Percentiles rank a stretch among this genome's conserved stretches.
Conservation (phyloP, 306 rosid species). For the Casuarina glauca region DNA sequence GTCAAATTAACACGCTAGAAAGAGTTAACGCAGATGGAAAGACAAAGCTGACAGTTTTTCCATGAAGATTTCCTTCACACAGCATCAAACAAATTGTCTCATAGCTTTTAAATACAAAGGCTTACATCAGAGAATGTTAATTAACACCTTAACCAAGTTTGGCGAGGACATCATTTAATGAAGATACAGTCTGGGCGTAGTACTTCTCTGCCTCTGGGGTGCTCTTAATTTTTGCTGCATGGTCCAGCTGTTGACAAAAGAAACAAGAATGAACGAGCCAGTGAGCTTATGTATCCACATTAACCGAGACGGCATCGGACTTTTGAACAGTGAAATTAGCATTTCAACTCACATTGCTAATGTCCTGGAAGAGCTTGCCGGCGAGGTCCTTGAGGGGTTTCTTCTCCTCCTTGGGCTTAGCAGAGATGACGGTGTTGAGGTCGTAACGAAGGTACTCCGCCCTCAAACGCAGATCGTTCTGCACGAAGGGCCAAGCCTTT, state of each 20-base stretch:
- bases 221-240: conserved; percentile 95
- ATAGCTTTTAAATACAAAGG: conserved; percentile 36
- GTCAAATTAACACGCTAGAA: neutral
- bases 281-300: neutral
- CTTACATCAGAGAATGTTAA: conserved; percentile 48
- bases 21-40: neutral
- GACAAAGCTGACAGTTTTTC: conserved; percentile 8
- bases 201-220: conserved; percentile 84
- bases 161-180: conserved; percentile 77
- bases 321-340: neutral
- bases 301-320: neutral
- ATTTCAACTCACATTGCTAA: conserved; percentile 60
- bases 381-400: conserved; percentile 70
- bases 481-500: conserved; percentile 96
- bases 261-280: neutral
- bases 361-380: conserved; percentile 79
- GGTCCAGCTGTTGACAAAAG: conserved; percentile 61
- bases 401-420: conserved; percentile 81
- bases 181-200: conserved; percentile 70
- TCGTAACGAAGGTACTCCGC: conserved; percentile 81
- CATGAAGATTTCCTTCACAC: conserved; percentile 35
- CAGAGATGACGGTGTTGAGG: conserved; percentile 71
- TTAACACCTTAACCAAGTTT: conserved; percentile 64
- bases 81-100: conserved; percentile 44
- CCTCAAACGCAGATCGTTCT: conserved; percentile 77